Percentiles rank a stretch among this genome's conserved stretches.
phyloP scores from a whole-genome alignment of 2,329 filamentous ascomycete species.

The Amphichorda felina region DNA sequence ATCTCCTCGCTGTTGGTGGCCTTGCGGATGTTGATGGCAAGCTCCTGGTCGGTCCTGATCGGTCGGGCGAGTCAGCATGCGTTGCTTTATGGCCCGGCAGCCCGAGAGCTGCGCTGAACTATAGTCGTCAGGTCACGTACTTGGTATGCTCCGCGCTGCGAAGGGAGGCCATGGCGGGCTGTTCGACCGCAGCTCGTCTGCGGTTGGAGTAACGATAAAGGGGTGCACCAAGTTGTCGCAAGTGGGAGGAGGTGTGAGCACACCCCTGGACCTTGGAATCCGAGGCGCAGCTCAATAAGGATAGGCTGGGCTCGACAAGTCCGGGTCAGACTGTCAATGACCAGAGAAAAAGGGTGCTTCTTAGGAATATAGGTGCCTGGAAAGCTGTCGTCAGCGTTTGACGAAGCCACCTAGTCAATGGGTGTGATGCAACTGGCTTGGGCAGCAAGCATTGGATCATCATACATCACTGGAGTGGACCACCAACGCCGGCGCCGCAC shows the following conservation, averaged over 20 bases:
- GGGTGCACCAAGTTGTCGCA: slow-evolving; percentile 1
- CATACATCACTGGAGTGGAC: slow-evolving; percentile 3
- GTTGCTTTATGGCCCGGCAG: neutral
- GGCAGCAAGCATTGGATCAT: neutral
- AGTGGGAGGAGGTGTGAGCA: neutral
- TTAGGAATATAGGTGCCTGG: neutral
- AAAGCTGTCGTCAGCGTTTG: slow-evolving; percentile 3
- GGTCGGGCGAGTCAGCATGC: neutral
- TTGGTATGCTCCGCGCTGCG: slow-evolving; percentile 23
- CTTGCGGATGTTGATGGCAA: slow-evolving; percentile 59
- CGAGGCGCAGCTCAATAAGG: neutral
- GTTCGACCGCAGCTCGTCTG: slow-evolving; percentile 2
- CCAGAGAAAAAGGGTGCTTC: neutral
- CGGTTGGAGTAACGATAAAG: slow-evolving; percentile 4
- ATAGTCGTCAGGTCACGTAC: slow-evolving; percentile 10
- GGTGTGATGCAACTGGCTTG: slow-evolving; percentile 1
- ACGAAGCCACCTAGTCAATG: neutral
- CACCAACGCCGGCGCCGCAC: neutral
- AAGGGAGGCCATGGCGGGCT: slow-evolving; percentile 15
- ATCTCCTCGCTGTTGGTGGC: slow-evolving; percentile 58
- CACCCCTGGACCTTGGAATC: neutral
- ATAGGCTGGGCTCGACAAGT: neutral
- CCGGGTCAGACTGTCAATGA: neutral
- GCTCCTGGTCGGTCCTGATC: slow-evolving; percentile 52
- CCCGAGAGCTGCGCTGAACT: neutral